Evolutionary conservation across 73 alveolate species (phyloP).

Genomic region (Paramecium sexaurelia): DNA sequence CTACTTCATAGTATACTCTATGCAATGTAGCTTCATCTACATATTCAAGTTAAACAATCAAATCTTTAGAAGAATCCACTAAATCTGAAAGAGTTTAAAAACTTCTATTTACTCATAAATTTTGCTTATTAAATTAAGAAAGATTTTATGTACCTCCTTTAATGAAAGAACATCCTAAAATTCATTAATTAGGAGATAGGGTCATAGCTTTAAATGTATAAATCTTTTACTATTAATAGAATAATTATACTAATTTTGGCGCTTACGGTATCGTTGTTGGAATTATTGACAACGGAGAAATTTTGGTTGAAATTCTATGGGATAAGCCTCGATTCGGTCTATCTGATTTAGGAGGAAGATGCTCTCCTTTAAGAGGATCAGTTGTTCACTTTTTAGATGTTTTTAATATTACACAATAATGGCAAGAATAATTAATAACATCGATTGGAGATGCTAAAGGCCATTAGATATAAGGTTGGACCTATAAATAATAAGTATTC

Average conservation of each 20-base stretch:
- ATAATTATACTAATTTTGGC: slow-evolving; percentile 61
- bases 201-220: slow-evolving; percentile 45
- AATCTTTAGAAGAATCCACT: neutral
- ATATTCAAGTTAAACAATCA: neutral
- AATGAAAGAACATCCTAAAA: slow-evolving; percentile 39
- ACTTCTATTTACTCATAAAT: neutral
- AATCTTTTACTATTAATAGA: neutral
- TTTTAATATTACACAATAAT: slow-evolving; percentile 4
- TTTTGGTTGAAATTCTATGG: slow-evolving; percentile 30
- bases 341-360: slow-evolving; percentile 47
- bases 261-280: slow-evolving; percentile 64
- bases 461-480: neutral
- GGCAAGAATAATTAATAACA: slow-evolving; percentile 18
- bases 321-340: neutral
- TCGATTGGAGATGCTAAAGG: neutral
- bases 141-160: slow-evolving; percentile 1
- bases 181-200: slow-evolving; percentile 57
- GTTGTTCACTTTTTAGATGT: neutral
- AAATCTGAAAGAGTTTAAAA: slow-evolving; percentile 4
- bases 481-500: slow-evolving; percentile 13
- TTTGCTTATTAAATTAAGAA: neutral
- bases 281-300: slow-evolving; percentile 21
- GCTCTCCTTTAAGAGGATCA: slow-evolving; percentile 46
- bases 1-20: slow-evolving; percentile 7
- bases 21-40: slow-evolving; percentile 19